Conservation (phyloP, 2,329 filamentous ascomycete genomes). For the Chrysoporthe deuterocubensis region DNA sequence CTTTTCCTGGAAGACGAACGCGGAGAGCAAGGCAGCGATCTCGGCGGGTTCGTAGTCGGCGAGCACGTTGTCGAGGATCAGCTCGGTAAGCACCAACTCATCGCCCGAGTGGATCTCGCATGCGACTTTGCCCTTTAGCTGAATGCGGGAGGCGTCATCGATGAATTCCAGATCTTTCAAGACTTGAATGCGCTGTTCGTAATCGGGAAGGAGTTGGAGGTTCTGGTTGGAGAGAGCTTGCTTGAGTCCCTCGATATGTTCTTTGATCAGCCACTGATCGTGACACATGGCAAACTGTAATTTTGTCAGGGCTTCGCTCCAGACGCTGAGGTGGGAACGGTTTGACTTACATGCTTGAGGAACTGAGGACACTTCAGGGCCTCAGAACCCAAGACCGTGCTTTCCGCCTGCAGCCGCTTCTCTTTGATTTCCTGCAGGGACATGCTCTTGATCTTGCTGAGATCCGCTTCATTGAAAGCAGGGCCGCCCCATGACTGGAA, state of each 20-base stretch:
- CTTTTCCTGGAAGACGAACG: constrained; percentile 98
- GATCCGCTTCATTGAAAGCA: constrained; percentile 84
- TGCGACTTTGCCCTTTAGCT: constrained; percentile 96
- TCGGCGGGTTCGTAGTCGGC: constrained; percentile 95
- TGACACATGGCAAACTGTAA: constrained; percentile 90
- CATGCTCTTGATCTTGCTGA: constrained; percentile 81
- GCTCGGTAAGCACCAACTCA: constrained; percentile 92
- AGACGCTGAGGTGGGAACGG: neutral
- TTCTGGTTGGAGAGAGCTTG: constrained; percentile 95
- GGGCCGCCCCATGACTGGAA: constrained; percentile 75
- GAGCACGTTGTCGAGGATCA: constrained; percentile 95
- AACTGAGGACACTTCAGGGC: constrained; percentile 77
- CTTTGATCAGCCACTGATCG: constrained; percentile 94
- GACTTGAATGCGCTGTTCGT: constrained; percentile 91
- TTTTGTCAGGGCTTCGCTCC: constrained; percentile 43
- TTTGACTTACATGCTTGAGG: constrained; percentile 78
- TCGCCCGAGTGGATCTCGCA: constrained; percentile 98
- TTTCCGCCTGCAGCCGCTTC: constrained; percentile 67
- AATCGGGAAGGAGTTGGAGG: constrained; percentile 91
- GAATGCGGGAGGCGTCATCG: constrained; percentile 82
- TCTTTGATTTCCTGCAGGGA: constrained; percentile 78
- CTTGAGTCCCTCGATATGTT: constrained; percentile 86
- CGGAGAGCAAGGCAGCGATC: constrained; percentile 89
- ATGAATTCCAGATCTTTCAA: constrained; percentile 92
- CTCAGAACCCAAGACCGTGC: constrained; percentile 64